Base-by-base conservation (phyloP, 176 grass and related monocot species). In the Paspalum notatum region DNA sequence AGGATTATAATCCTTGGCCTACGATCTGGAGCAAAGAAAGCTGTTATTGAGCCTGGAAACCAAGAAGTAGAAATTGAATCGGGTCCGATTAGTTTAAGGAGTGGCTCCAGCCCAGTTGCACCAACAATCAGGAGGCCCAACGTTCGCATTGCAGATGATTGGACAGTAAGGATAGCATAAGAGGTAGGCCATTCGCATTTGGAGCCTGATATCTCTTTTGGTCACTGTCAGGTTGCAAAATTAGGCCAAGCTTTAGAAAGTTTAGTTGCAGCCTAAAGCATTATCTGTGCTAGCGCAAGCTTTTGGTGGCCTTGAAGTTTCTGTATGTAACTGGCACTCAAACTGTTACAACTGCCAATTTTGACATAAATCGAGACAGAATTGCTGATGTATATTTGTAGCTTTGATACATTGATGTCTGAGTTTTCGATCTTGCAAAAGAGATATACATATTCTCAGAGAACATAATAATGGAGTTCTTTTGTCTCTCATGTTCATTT, bases 1-100 rank as follows among this genome's bases (percentile, higher is more conserved):
- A 88, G 95, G 78, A 74, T 98, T 73, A 87, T 98, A 78, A 38
- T 98, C 21, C 82, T 98, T 15, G 95, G 95, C 43, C 87, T 92
- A 78, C 68, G 80, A 52, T 85, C 87, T 0, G 89, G 88, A 45
- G 82, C 80, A 70, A 94, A 94, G 87, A 98, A 91, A 76, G 95
- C 92, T 49, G 77, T 94, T 41, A 73, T 92, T 81, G 88, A 92
- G 73, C 91, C 91, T 54, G 94, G 87, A 82, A 98, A 91, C 62
- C 62, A 56, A 24, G 87, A 92, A 82, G 75, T 72, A 59, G 85
- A 87, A 67, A 85, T 98, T 44, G 92, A 92, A 81, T 47, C 82
- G 16, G 95, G 95, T 14, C 92, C 95, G 0, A 55, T 98, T 78
- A 91, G 80, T 75, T 81, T 98, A 45, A 79, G 95, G 52, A 83